A percentile compares a stretch with the other conserved stretches of the same genome.
Evolutionary conservation across 2,329 filamentous ascomycete species (phyloP).

Genomic region (Cordyceps tenuipes): DNA sequence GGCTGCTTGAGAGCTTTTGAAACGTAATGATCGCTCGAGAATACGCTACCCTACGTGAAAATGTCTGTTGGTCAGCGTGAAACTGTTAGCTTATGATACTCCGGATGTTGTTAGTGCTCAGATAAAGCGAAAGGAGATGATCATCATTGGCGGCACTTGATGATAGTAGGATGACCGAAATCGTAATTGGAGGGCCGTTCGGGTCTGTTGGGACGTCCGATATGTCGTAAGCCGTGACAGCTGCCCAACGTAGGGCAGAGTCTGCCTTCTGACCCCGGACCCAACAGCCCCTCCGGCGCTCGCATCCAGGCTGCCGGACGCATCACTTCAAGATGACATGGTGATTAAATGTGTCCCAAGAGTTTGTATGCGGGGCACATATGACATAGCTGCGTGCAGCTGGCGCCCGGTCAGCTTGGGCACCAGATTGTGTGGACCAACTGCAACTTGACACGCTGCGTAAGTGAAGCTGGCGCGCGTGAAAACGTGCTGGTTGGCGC

Average conservation of each 20-base stretch:
- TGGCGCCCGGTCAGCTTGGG: background rate
- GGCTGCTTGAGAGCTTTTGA: background rate
- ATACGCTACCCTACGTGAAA: too few relatives aligned
- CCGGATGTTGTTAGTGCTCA: too few relatives aligned
- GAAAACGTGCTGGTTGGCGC: too few relatives aligned
- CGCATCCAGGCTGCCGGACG: background rate
- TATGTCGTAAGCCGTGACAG: background rate
- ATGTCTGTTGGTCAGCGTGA: too few relatives aligned
- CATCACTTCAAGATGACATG: background rate
- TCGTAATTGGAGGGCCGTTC: background rate
- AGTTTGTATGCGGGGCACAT: background rate
- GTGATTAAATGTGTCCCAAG: background rate
- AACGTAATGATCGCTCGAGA: too few relatives aligned
- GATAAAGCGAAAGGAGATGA: too few relatives aligned
- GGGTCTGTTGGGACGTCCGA: background rate
- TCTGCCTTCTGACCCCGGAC: background rate
- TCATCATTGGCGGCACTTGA: too few relatives aligned
- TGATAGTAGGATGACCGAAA: background rate
- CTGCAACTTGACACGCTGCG: background rate
- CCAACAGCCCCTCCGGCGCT: background rate
- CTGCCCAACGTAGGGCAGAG: background rate
- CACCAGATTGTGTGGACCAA: background rate
- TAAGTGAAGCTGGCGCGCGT: too few relatives aligned
- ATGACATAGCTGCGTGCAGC: background rate
- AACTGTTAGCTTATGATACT: too few relatives aligned